These are phyloP conservation scores for Trichosanthes truncata DNA, from an alignment of 306 rosid species.

Conservation along the genomic window DNA sequence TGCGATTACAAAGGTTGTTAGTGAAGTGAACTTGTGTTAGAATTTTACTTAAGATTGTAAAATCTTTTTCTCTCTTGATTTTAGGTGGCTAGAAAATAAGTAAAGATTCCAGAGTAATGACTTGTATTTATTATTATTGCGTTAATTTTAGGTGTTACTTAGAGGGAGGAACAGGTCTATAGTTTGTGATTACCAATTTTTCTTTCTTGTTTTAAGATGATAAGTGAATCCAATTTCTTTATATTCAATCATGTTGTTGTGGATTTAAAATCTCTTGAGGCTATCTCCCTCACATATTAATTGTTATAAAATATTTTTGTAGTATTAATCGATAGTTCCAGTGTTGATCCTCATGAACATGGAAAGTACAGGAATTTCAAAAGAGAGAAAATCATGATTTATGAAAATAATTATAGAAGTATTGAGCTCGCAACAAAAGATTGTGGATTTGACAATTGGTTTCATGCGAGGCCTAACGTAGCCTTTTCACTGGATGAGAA, in stretches of 20 bases:
- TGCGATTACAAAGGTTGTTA: background rate
- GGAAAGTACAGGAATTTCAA: background rate
- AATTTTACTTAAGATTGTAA: background rate
- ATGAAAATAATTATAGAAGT: background rate
- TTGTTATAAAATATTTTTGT: background rate
- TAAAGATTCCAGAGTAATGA: background rate
- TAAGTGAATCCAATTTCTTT: background rate
- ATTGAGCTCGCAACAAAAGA: background rate
- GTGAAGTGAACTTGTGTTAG: background rate
- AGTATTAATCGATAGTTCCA: background rate
- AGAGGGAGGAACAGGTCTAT: background rate
- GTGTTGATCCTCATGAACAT: background rate
- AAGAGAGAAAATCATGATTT: background rate
- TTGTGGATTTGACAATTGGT: background rate
- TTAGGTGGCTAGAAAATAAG: background rate
- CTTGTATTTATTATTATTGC: background rate
- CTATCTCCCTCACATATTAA: background rate
- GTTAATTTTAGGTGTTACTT: background rate
- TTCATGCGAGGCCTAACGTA: background rate
- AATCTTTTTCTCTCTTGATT: background rate
- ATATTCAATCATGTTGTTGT: background rate
- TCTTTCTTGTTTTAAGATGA: background rate
- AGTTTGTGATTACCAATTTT: background rate
- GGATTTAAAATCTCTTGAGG: background rate
- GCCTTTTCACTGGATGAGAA: background rate